phyloP scores from a whole-genome alignment of 345 rosid species.

The Durio zibethinus region DNA sequence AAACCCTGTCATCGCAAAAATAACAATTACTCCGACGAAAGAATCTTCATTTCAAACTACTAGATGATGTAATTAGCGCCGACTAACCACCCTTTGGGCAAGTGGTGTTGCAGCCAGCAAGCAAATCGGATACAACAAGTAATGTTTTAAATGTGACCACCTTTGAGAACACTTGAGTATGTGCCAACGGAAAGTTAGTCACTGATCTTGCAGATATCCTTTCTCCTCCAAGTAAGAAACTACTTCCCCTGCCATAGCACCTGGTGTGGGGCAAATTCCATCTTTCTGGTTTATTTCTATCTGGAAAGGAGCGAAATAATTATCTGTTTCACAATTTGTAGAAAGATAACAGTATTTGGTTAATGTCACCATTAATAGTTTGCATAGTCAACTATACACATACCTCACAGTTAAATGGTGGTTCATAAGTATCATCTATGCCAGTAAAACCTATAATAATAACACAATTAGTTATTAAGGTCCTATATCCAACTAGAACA shows the following conservation, averaged over 20 bases:
- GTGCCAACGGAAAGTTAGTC: not conserved
- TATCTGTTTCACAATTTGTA: not conserved
- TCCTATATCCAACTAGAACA: not conserved
- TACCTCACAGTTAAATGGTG: conserved; percentile 86
- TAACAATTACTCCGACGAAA: not conserved
- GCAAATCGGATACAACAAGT: not conserved
- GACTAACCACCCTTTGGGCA: not conserved
- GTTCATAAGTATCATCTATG: conserved; percentile 90
- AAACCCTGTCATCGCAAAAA: not conserved
- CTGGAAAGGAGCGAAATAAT: conserved; percentile 31
- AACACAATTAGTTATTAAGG: not conserved
- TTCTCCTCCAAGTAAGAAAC: conserved; percentile 64
- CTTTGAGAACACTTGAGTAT: not conserved
- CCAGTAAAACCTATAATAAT: conserved; percentile 76
- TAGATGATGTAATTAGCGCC: not conserved
- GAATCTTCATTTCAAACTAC: not conserved
- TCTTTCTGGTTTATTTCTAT: conserved; percentile 63
- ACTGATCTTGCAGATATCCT: conserved; percentile 58
- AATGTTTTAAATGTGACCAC: not conserved
- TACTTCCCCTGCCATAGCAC: conserved; percentile 68
- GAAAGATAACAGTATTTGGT: not conserved
- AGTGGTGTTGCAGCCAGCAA: not conserved
- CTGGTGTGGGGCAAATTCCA: conserved; percentile 70
- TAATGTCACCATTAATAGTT: not conserved
- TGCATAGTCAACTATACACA: not conserved